Evolutionary conservation across 352 stramenopile genomes (phyloP).

Genomic region (Thalassiosira livingstoniorum): DNA sequence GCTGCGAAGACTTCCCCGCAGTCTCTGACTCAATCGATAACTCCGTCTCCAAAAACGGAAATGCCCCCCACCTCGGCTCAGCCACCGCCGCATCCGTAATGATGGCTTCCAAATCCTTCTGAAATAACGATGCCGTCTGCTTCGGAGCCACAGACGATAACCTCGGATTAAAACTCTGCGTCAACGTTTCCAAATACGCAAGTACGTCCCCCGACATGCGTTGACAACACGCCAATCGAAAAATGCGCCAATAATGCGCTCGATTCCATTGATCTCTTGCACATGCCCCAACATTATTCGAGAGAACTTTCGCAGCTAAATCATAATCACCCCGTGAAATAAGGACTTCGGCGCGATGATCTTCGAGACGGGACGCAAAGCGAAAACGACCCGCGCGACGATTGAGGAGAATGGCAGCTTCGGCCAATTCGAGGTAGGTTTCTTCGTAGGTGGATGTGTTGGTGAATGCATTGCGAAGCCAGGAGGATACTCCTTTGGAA

Average conservation of each 20-base stretch:
- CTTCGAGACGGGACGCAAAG: slow-evolving; percentile 65
- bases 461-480: slow-evolving; percentile 40
- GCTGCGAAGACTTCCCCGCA: slow-evolving; percentile 46
- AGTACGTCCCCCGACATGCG: slow-evolving; percentile 61
- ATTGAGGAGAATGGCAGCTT: slow-evolving; percentile 62
- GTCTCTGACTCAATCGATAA: slow-evolving; percentile 48
- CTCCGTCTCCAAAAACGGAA: slow-evolving; percentile 69
- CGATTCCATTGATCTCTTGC: slow-evolving; percentile 75
- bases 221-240: slow-evolving; percentile 79
- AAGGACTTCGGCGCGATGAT: slow-evolving; percentile 71
- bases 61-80: slow-evolving; percentile 61
- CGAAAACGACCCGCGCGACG: slow-evolving; percentile 57
- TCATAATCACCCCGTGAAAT: slow-evolving; percentile 57
- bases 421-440: slow-evolving; percentile 67
- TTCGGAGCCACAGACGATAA: slow-evolving; percentile 59
- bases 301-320: slow-evolving; percentile 44
- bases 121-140: slow-evolving; percentile 61
- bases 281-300: slow-evolving; percentile 53
- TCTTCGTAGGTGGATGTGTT: slow-evolving; percentile 53
- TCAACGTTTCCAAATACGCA: slow-evolving; percentile 79
- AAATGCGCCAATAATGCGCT: slow-evolving; percentile 77
- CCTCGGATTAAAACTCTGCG: slow-evolving; percentile 71
- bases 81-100: slow-evolving; percentile 62
- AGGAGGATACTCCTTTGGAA: slow-evolving; percentile 29
- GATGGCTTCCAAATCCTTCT: slow-evolving; percentile 72